A percentile compares a stretch with the other conserved stretches of the same genome.
Conservation (phyloP, 2,329 filamentous ascomycete species). For the Botrytis aclada region DNA sequence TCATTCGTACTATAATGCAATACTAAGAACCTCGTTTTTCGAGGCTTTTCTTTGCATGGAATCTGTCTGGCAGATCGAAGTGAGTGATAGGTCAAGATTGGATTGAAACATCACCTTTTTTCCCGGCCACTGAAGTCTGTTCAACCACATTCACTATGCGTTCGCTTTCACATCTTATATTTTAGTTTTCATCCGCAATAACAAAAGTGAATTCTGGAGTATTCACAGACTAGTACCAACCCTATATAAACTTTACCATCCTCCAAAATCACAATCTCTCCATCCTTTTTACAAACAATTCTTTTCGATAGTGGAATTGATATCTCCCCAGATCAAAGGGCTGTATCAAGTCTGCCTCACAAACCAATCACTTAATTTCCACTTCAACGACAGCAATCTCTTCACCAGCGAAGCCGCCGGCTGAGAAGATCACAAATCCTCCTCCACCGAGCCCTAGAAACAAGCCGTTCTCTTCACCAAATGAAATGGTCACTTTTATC, state of each 20-base stretch:
- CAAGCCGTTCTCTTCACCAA: not conserved
- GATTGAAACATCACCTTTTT: not conserved
- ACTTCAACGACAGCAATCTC: not conserved
- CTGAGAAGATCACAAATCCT: not conserved
- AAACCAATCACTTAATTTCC: not conserved
- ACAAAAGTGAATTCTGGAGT: not conserved
- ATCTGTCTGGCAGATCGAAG: not conserved
- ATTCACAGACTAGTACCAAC: not conserved
- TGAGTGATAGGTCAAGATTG: no score
- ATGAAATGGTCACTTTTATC: conserved; percentile 8
- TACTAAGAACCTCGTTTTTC: not conserved
- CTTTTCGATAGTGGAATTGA: not conserved
- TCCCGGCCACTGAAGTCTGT: not conserved
- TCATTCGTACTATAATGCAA: not conserved
- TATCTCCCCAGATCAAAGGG: no score
- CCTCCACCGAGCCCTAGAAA: no score
- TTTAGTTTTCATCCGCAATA: not conserved
- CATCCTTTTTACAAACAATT: not conserved
- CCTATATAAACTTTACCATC: not conserved
- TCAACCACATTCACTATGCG: not conserved
- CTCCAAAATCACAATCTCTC: no score
- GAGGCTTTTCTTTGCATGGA: not conserved
- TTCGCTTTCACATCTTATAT: no score
- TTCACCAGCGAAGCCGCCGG: not conserved
- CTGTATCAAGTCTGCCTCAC: not conserved